A percentile compares a stretch with the other conserved stretches of the same genome.
phyloP scores from a whole-genome alignment of 768 basidiomycete species.

The Pleurotus ostreatus region DNA sequence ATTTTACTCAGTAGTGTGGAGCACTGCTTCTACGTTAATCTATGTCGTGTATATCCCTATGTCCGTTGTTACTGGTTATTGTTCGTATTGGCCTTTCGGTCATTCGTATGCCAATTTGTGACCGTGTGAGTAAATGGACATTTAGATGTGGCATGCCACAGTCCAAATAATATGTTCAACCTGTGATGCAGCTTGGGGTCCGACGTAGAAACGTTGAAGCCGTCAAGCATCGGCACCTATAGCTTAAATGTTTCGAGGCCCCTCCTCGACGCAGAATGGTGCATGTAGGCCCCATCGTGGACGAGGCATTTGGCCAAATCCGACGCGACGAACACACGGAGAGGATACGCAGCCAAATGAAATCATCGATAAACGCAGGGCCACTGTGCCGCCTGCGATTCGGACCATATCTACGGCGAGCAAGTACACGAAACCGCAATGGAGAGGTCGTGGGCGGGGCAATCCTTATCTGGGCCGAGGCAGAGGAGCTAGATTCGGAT shows the following conservation, averaged over 20 bases:
- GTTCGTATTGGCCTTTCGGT: neutral
- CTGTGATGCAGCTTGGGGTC: neutral
- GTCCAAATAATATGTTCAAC: too few relatives aligned
- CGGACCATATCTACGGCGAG: neutral
- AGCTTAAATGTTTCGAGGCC: neutral
- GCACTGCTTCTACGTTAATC: slow-evolving; percentile 6
- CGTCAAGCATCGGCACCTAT: neutral
- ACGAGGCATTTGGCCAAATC: neutral
- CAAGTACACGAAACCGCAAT: neutral
- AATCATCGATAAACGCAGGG: slow-evolving; percentile 5
- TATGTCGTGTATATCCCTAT: slow-evolving; percentile 4
- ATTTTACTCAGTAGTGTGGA: slow-evolving; percentile 8
- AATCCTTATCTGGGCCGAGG: neutral
- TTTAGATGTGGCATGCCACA: too few relatives aligned
- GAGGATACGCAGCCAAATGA: slow-evolving; percentile 9
- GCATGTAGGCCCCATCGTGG: neutral
- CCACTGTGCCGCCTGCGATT: neutral
- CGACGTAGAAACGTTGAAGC: neutral
- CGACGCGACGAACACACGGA: slow-evolving; percentile 1
- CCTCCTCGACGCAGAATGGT: slow-evolving; percentile 4
- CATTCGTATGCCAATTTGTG: neutral
- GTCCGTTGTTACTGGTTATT: neutral
- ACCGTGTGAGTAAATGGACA: neutral
- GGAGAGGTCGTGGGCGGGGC: neutral
- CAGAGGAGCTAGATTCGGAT: neutral